These are phyloP conservation scores for Xylariaceae sp. DNA, from an alignment of 2,329 filamentous ascomycete species.

Conservation along the genomic window DNA sequence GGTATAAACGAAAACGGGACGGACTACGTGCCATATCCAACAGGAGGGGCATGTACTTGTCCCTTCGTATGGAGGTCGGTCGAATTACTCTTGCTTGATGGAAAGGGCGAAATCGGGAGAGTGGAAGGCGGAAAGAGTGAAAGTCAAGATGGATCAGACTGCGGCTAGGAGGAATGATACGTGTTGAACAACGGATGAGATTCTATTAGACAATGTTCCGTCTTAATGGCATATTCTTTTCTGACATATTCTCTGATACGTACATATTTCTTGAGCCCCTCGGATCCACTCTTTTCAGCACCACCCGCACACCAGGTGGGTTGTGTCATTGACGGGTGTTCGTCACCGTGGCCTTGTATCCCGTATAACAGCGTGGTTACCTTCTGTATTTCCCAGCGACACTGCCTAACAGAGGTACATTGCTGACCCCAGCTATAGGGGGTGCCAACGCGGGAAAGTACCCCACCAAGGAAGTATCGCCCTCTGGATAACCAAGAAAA, in stretches of 20 bases:
- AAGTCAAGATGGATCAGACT: neutral
- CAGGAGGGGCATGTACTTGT: slow-evolving; percentile 7
- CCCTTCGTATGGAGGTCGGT: neutral
- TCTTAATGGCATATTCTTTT: too few relatives aligned
- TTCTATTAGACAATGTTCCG: neutral
- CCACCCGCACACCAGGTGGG: too few relatives aligned
- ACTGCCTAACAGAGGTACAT: too few relatives aligned
- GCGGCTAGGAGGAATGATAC: neutral
- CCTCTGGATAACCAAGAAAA: slow-evolving; percentile 2
- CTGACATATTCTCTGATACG: too few relatives aligned
- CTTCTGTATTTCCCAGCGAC: too few relatives aligned
- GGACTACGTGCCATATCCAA: slow-evolving; percentile 12
- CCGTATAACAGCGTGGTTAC: too few relatives aligned
- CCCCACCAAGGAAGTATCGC: neutral
- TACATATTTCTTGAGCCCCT: too few relatives aligned
- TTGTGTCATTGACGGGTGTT: too few relatives aligned
- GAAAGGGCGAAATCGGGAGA: too few relatives aligned
- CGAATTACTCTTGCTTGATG: slow-evolving; percentile 1
- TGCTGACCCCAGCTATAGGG: too few relatives aligned
- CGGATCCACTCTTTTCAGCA: too few relatives aligned
- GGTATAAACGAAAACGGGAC: slow-evolving; percentile 3
- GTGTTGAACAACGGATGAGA: neutral
- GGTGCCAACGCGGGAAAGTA: neutral
- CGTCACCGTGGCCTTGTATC: too few relatives aligned
- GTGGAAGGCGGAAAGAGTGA: neutral